phyloP scores from a whole-genome alignment of 2,329 filamentous ascomycete species.

The Colletotrichum agaves region DNA sequence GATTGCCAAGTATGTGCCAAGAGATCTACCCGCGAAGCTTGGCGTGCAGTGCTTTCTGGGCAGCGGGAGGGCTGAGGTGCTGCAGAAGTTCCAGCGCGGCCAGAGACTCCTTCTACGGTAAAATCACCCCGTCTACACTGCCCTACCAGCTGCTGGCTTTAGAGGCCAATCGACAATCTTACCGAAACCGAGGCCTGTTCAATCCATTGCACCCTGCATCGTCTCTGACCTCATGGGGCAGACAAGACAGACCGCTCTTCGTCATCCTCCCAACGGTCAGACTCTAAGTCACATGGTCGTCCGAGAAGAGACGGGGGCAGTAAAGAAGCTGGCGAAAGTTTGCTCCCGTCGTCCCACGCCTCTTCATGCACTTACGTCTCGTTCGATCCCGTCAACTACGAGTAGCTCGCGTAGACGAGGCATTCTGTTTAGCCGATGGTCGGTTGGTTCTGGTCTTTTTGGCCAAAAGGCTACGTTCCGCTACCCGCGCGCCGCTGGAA shows the following conservation, averaged over 20 bases:
- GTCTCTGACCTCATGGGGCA: neutral
- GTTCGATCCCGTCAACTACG: no score
- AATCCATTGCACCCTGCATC: neutral
- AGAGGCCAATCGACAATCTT: constrained; percentile 3
- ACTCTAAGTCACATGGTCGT: neutral
- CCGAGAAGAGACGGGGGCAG: neutral
- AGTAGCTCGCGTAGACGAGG: neutral
- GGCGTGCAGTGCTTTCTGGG: constrained; percentile 15
- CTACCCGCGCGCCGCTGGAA: neutral
- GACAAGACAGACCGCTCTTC: constrained; percentile 2
- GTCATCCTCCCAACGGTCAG: neutral
- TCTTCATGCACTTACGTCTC: neutral
- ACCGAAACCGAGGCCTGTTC: neutral
- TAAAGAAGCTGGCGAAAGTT: neutral
- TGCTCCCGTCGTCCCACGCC: neutral
- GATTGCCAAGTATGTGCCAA: constrained; percentile 32
- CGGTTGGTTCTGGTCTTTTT: neutral
- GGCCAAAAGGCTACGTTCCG: neutral
- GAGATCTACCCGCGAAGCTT: constrained; percentile 36
- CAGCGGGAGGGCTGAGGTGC: neutral
- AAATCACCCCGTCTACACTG: no score
- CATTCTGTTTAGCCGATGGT: neutral
- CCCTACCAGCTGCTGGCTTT: neutral
- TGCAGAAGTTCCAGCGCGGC: neutral
- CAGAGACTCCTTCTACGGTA: neutral